Evolutionary conservation across 23 red algal species (phyloP).

Genomic region (Chondrus crispus): DNA sequence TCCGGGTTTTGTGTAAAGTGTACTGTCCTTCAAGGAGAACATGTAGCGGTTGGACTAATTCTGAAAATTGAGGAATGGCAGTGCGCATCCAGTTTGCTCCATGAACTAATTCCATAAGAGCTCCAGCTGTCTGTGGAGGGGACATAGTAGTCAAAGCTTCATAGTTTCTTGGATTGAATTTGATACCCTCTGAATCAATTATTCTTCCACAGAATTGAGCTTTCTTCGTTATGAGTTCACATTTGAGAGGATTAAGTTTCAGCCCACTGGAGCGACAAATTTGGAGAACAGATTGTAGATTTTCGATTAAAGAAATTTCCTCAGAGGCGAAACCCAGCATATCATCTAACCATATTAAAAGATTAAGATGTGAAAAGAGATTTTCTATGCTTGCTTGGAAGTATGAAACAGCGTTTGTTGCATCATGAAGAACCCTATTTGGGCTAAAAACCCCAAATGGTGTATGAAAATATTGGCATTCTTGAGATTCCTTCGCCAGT

Average conservation of each 20-base stretch:
- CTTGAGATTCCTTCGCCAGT: neutral
- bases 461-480: slow-evolving; percentile 5
- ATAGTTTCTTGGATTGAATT: slow-evolving; percentile 18
- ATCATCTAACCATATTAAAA: slow-evolving; percentile 20
- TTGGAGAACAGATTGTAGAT: neutral
- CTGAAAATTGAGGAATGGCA: slow-evolving; percentile 14
- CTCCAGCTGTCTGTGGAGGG: slow-evolving; percentile 7
- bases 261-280: neutral
- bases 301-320: neutral
- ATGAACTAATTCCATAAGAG: neutral
- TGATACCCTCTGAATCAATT: neutral
- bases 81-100: slow-evolving; percentile 32
- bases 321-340: slow-evolving; percentile 30
- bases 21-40: slow-evolving; percentile 4
- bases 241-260: slow-evolving; percentile 35
- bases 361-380: neutral
- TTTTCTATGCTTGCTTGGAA: neutral
- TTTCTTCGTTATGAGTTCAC: slow-evolving; percentile 2
- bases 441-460: neutral
- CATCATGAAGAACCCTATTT: slow-evolving; percentile 5
- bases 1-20: neutral
- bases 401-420: neutral
- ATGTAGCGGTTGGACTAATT: neutral
- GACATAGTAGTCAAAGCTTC: slow-evolving; percentile 30
- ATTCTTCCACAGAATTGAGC: slow-evolving; percentile 29